Evolutionary conservation across 208 protist species (phyloP).

Genomic region (Trypanosoma brucei): DNA sequence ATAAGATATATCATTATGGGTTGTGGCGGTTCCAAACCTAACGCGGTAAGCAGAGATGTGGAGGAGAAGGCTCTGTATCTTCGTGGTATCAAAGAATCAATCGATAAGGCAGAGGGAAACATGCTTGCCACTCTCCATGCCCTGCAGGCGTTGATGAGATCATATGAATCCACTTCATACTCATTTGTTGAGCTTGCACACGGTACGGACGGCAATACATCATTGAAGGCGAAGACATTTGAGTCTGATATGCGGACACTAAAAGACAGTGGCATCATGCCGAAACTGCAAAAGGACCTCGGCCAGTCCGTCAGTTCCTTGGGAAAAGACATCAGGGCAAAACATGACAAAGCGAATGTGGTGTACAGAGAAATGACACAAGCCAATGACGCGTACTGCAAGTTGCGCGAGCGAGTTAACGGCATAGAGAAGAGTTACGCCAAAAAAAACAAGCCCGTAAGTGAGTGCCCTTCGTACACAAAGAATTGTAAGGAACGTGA

Average conservation of each 20-base stretch:
- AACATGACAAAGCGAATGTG: conserved; percentile 43
- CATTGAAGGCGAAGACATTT: conserved; percentile 29
- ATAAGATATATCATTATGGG: too few relatives aligned
- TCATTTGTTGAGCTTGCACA: conserved; percentile 48
- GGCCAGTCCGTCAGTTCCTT: conserved; percentile 25
- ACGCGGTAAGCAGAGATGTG: conserved; percentile 51
- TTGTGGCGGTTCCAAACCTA: neutral
- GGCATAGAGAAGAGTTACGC: conserved; percentile 61
- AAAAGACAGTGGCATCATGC: conserved; percentile 48
- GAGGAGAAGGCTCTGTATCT: conserved; percentile 40
- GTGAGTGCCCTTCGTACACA: conserved; percentile 38
- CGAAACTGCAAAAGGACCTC: conserved; percentile 57
- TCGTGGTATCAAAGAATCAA: conserved; percentile 30
- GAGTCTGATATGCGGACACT: conserved; percentile 48
- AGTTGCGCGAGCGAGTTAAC: conserved; percentile 35
- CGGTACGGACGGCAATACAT: conserved; percentile 19
- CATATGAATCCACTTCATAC: conserved; percentile 46
- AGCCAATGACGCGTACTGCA: conserved; percentile 53
- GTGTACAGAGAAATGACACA: conserved; percentile 26
- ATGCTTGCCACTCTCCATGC: conserved; percentile 54
- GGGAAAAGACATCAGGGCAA: conserved; percentile 22
- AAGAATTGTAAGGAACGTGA: conserved; percentile 45
- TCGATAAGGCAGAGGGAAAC: conserved; percentile 44
- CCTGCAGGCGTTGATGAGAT: conserved; percentile 42
- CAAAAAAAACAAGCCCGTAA: conserved; percentile 64